Evolutionary conservation across 1,139 yeast species (phyloP), one percentile per base, ranked within the genome.

Genomic region (Kodamaea derodonti): DNA sequence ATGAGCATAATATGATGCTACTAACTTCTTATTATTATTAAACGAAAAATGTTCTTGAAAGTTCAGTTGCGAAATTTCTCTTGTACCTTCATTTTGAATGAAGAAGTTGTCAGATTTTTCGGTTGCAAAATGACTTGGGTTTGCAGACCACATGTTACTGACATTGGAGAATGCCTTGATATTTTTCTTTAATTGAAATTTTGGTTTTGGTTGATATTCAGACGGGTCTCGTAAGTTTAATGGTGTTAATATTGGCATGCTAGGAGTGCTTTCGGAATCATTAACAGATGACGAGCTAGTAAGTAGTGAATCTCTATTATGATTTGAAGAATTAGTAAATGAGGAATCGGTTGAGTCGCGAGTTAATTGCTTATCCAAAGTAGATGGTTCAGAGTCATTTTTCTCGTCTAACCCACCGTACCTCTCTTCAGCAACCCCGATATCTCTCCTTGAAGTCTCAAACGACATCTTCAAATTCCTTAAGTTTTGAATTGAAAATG

Each of bases 1-100:
- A 56, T 86, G 85, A 6, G 84, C 73, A 49, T 76, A 81, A 51
- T 85, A 90, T 1, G 87, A 71, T 0, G 95, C 80, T 1, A 81
- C 58, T 36, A 90, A 62, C 6, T 55, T 54, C 30, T 75, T 78
- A 3, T 66, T 58, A 1, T 66, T 69, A 6, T 72, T 65, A 10
- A 87, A 60, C 0, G 92, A 77, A 49, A 90, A 90, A 49, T 81
- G 84, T 1, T 62, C 54, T 36, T 76, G 68, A 54, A 80, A 90
- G 39, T 85, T 65, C 15, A 49, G 56, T 37, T 66, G 72, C 22
- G 77, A 77, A n/a, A 57, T 59, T 3, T 52, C 57, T 31, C 80
- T 60, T 16, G 71, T 74, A 4, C 61, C 62, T 2, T 54, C 61
- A 7, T 69, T 60, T 5, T 40, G 53, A 0, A 79, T 75, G 41